These are phyloP conservation scores for Phytophthora crassamura DNA, from an alignment of 352 stramenopile genomes.

Conservation along the genomic window DNA sequence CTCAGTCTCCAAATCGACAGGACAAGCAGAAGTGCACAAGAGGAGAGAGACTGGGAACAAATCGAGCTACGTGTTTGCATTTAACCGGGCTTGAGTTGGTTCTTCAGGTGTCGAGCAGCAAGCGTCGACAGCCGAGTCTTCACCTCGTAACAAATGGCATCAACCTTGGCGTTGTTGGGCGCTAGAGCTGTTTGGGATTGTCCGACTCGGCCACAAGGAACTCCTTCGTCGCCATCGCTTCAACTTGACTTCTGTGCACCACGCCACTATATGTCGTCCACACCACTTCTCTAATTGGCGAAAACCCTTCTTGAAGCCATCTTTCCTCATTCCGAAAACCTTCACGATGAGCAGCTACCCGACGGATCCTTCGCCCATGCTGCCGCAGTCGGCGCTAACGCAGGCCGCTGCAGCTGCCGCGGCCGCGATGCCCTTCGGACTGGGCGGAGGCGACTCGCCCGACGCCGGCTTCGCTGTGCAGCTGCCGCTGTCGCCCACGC, in stretches of 20 bases:
- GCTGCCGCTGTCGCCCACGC: conserved; percentile 75
- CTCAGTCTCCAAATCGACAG: too few species aligned
- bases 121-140: too few species aligned
- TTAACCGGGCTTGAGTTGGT: too few species aligned
- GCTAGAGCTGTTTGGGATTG: too few species aligned
- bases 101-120: too few species aligned
- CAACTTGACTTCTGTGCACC: neutral
- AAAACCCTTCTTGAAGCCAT: conserved; percentile 21
- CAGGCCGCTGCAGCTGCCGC: conserved; percentile 49
- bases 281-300: conserved; percentile 2
- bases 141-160: too few species aligned
- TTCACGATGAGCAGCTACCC: conserved; percentile 41
- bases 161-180: too few species aligned
- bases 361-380: conserved; percentile 47
- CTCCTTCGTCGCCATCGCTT: neutral
- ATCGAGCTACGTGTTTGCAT: too few species aligned
- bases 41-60: too few species aligned
- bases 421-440: conserved; percentile 55
- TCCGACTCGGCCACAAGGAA: too few species aligned
- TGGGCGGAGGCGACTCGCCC: conserved; percentile 34
- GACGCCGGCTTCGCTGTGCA: conserved; percentile 54
- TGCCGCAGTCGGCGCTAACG: conserved; percentile 65
- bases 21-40: too few species aligned
- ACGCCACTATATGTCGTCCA: neutral
- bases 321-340: neutral